Evolutionary conservation across 768 basidiomycete genomes (phyloP).

Genomic region (Multifurca ochricompacta): DNA sequence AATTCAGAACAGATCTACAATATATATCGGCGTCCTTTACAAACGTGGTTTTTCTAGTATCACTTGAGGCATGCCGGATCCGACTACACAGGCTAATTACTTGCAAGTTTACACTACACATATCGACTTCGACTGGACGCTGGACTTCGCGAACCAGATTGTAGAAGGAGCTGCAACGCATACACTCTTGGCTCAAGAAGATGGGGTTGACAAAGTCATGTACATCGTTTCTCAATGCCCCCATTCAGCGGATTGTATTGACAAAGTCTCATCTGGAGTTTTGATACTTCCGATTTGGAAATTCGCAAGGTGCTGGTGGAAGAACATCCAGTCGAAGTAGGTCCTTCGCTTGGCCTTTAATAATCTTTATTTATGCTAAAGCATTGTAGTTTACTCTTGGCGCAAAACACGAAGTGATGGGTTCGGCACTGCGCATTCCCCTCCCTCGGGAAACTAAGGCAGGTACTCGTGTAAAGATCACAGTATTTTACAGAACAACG

Average conservation of each 20-base stretch:
- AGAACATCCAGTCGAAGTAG: constrained; percentile 40
- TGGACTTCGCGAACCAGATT: constrained; percentile 60
- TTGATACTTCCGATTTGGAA: constrained; percentile 69
- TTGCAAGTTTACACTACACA: constrained; percentile 55
- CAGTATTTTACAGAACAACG: constrained; percentile 40
- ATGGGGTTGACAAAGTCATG: constrained; percentile 53
- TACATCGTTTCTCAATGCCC: constrained; percentile 28
- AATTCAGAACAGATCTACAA: neutral
- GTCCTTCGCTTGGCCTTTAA: constrained; percentile 19
- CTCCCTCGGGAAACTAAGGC: constrained; percentile 24
- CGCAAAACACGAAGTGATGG: constrained; percentile 32
- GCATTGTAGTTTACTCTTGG: constrained; percentile 26
- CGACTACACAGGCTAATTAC: constrained; percentile 80
- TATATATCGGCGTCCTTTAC: too few relatives aligned
- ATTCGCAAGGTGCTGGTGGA: constrained; percentile 48
- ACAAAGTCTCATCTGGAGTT: constrained; percentile 30
- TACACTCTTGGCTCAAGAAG: constrained; percentile 45
- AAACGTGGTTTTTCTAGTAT: neutral
- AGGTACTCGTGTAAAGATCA: constrained; percentile 32
- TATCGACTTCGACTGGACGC: constrained; percentile 65
- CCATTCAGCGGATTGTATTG: neutral
- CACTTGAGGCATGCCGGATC: constrained; percentile 36
- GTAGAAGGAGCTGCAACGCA: constrained; percentile 64
- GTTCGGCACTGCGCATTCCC: constrained; percentile 33
- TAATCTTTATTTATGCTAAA: neutral